Percentiles rank a stretch among this genome's conserved stretches.
phyloP scores from a whole-genome alignment of 768 basidiomycete genomes.

The Agaricus blazei region DNA sequence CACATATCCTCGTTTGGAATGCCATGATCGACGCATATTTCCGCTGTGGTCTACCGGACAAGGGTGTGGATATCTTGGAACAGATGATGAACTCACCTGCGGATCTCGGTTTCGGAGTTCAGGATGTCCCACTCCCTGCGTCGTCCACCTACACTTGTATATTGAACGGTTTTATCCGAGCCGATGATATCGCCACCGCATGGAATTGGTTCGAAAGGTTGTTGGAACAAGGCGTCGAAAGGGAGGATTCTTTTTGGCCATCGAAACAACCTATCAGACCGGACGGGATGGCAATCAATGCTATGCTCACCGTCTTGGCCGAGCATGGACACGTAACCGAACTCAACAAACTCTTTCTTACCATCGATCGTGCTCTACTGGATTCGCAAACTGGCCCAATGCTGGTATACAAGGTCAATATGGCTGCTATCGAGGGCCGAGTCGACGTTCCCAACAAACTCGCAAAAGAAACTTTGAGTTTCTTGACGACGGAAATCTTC shows the following conservation, averaged over 20 bases:
- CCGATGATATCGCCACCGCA: conserved; percentile 59
- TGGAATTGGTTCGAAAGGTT: conserved; percentile 69
- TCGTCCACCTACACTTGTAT: conserved; percentile 60
- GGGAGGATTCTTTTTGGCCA: conserved; percentile 35
- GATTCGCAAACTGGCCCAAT: conserved; percentile 32
- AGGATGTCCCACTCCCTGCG: conserved; percentile 51
- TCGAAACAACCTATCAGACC: conserved; percentile 36
- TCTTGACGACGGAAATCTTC: conserved; percentile 16
- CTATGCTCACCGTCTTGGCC: conserved; percentile 50
- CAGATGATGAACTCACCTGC: conserved; percentile 57
- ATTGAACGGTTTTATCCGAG: conserved; percentile 59
- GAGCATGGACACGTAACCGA: conserved; percentile 27
- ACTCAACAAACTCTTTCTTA: conserved; percentile 37
- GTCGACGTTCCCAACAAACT: conserved; percentile 9
- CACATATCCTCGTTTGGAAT: conserved; percentile 57
- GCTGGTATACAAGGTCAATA: conserved; percentile 37
- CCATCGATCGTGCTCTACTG: conserved; percentile 25
- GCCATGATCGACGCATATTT: conserved; percentile 76
- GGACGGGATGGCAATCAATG: conserved; percentile 45
- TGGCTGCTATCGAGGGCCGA: conserved; percentile 18
- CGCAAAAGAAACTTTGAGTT: conserved; percentile 17
- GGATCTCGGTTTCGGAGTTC: conserved; percentile 26
- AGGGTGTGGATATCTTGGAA: conserved; percentile 62
- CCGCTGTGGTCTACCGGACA: conserved; percentile 52
- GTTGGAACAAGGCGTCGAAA: conserved; percentile 33